Conservation (phyloP, 768 basidiomycete genomes). For the Russula vinacea region DNA sequence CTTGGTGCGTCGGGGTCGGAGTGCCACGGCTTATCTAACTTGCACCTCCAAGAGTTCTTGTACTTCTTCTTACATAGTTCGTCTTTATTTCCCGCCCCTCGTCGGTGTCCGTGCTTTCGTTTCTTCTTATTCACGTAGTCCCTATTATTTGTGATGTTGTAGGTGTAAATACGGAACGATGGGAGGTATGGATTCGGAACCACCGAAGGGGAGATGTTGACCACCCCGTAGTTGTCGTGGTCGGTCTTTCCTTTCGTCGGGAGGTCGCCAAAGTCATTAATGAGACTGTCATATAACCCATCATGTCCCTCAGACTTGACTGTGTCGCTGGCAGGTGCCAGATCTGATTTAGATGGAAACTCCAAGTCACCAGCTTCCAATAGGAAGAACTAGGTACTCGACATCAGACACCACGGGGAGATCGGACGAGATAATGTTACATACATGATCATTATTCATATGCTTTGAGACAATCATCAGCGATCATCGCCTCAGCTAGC, state of each 20-base stretch:
- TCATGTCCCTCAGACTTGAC: conserved; percentile 31
- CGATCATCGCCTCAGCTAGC: conserved; percentile 34
- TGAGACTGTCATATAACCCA: conserved; percentile 53
- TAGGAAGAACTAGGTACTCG: conserved; percentile 35
- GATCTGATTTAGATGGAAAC: conserved; percentile 25
- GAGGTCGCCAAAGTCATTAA: conserved; percentile 63
- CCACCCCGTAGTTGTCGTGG: conserved; percentile 64
- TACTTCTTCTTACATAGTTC: conserved; percentile 51
- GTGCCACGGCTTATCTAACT: conserved; percentile 56
- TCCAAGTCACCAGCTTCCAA: conserved; percentile 36
- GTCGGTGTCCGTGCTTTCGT: conserved; percentile 50
- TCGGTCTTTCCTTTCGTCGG: conserved; percentile 52
- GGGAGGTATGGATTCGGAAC: conserved; percentile 88
- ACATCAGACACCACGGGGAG: conserved; percentile 13
- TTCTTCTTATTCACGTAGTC: conserved; percentile 27
- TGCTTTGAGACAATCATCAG: conserved; percentile 44
- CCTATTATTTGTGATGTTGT: conserved; percentile 58
- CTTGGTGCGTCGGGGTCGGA: conserved; percentile 67
- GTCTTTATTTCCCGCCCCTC: conserved; percentile 30
- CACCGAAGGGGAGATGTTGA: conserved; percentile 78
- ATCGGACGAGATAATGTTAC: conserved; percentile 30
- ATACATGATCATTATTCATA: conserved; percentile 81
- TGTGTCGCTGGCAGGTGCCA: conserved; percentile 16
- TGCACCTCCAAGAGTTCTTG: conserved; percentile 61
- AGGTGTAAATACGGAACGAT: conserved; percentile 74